A percentile compares a stretch with the other conserved stretches of the same genome.
Conservation (phyloP, 768 basidiomycete genomes). For the Lactarius hengduanensis region DNA sequence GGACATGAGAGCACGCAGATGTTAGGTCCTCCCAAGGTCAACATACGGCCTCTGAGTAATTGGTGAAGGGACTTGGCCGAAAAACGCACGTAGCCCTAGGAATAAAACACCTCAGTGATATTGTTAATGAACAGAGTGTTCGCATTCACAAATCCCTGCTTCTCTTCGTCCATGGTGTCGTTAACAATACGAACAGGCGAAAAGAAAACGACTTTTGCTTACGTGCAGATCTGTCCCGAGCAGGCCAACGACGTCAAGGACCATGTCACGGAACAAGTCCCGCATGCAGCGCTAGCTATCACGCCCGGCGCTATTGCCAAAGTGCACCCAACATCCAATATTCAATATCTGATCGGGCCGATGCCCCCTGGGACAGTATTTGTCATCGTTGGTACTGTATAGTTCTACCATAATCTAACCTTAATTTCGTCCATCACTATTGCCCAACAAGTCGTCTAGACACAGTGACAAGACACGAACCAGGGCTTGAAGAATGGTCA, state of each 20-base stretch:
- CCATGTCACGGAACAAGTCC: constrained; percentile 65
- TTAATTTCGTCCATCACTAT: neutral
- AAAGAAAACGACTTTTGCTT: constrained; percentile 31
- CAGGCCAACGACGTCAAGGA: constrained; percentile 81
- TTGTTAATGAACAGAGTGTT: neutral
- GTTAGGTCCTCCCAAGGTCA: constrained; percentile 81
- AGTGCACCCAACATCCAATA: constrained; percentile 77
- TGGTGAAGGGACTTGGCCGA: neutral
- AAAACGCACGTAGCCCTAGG: constrained; percentile 57
- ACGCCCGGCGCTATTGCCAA: constrained; percentile 72
- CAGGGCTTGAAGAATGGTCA: neutral
- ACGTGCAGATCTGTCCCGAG: constrained; percentile 86
- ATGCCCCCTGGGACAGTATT: neutral
- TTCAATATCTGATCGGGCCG: constrained; percentile 48
- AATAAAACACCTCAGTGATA: constrained; percentile 16
- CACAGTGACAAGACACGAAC: neutral
- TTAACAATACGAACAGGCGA: neutral
- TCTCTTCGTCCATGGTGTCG: constrained; percentile 45
- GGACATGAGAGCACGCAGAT: constrained; percentile 59
- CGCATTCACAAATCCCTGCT: constrained; percentile 72
- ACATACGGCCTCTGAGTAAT: constrained; percentile 45
- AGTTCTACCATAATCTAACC: neutral
- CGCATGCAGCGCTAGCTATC: constrained; percentile 71
- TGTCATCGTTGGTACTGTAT: neutral
- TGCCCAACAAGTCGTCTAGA: neutral